A percentile compares a stretch with the other conserved stretches of the same genome.
Conservation (phyloP, 1,284 basidiomycete species). For the Acaromyces ingoldii region DNA sequence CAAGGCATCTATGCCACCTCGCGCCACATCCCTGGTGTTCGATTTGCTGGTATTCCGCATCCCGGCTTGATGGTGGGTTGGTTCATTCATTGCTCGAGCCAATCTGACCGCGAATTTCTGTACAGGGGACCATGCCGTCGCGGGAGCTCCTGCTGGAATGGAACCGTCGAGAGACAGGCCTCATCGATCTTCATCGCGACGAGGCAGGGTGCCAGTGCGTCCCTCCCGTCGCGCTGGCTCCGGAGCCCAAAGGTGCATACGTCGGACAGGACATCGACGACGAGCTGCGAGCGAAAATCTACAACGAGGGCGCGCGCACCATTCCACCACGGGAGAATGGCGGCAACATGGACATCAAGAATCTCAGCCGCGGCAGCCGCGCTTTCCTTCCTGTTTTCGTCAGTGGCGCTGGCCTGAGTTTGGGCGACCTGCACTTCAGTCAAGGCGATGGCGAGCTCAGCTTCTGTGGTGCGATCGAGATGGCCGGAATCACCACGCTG, state of each 20-base stretch:
- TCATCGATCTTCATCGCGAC: constrained; percentile 60
- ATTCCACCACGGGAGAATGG: constrained; percentile 47
- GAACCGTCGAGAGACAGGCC: constrained; percentile 66
- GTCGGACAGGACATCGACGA: constrained; percentile 61
- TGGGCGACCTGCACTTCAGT: constrained; percentile 77
- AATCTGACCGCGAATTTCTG: not conserved
- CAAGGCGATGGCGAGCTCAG: constrained; percentile 68
- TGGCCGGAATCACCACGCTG: constrained; percentile 72
- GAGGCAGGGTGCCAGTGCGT: constrained; percentile 53
- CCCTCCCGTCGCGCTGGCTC: constrained; percentile 66
- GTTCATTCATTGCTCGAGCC: too few species aligned
- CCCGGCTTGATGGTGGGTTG: constrained; percentile 60
- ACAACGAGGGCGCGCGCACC: constrained; percentile 67
- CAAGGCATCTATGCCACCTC: constrained; percentile 17
- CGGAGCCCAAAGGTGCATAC: constrained; percentile 62
- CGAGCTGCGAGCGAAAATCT: constrained; percentile 60
- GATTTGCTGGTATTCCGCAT: constrained; percentile 71
- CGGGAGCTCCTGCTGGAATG: constrained; percentile 66
- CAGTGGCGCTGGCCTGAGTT: constrained; percentile 68
- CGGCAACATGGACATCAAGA: constrained; percentile 71
- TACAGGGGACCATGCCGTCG: constrained; percentile 66
- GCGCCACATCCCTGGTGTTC: constrained; percentile 70
- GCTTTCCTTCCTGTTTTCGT: constrained; percentile 75
- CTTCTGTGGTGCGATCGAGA: constrained; percentile 74
- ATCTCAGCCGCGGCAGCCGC: constrained; percentile 55